Base-by-base conservation (phyloP, 1,139 yeast species). In the Sugiyamaella neomexicana region DNA sequence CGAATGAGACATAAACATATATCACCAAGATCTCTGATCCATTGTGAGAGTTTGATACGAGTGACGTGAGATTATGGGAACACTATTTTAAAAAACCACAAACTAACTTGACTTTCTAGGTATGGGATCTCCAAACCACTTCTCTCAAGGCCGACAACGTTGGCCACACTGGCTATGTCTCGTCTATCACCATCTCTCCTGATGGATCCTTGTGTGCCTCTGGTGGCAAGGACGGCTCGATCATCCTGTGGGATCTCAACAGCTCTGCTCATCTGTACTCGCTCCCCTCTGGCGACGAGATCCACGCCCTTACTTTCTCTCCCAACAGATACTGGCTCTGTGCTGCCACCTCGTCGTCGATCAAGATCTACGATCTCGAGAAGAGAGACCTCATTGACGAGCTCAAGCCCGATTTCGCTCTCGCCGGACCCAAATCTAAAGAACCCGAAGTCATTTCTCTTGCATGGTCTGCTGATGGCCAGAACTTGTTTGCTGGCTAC, bases 321-420 rank as follows among this genome's bases (percentile, higher is more conserved):
- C 99, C 99, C 80, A 89, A 89, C 96, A 91, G 99, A 87, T 95
- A 89, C 95, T 93, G 99, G 99, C 89, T 95, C 78, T 95, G 97
- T 77, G 99, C 98, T 80, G 99, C 99, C 74, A 93, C 99, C 72
- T 82, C 97, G 68, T 80, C 97, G 68, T 95, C 97, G 74, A 89
- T 95, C 82, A 91, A 90, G 90, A 87, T 95, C 84, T 93, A 85
- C 89, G 90, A 91, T 86, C 86, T 93, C 77, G 96, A 90, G 82
- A 93, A 89, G 81, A 87, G 96, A 81, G 80, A 81, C 71, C 83
- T 91, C 77, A 90, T 91, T 80, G 99, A 93, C 75, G 98, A 93
- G 83, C 89, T 93, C 80, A 90, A 88, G 82, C 97, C 98, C 75
- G 99, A 93, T 82, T 89, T 89, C 74, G 89, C 95, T 74, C 84